These are phyloP conservation scores for Aegilops bicornis DNA, from an alignment of 176 grass and related monocot genomes.

Conservation along the genomic window DNA sequence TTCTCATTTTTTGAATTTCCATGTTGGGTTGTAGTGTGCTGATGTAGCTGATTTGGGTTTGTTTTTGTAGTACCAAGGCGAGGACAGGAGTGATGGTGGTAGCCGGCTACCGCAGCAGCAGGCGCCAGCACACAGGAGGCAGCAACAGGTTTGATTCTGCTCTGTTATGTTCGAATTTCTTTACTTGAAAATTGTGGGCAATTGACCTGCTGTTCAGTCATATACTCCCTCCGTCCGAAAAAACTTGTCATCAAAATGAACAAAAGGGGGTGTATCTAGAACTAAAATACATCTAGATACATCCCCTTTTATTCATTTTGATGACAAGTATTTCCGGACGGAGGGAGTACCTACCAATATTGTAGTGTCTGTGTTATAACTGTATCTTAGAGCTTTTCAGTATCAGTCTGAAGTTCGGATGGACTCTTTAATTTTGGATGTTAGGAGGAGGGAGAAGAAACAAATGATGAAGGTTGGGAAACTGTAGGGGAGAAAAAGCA, in stretches of 20 bases:
- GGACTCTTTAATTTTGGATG: constrained; percentile 32
- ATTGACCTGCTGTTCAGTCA: not conserved
- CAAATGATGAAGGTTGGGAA: constrained; percentile 59
- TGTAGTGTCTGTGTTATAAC: not conserved
- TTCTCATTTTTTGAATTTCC: not conserved
- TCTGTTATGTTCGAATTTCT: not conserved
- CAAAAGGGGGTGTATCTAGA: too few species aligned
- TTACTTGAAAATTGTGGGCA: not conserved
- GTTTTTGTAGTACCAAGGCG: constrained; percentile 15
- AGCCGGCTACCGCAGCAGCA: constrained; percentile 1
- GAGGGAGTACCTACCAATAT: not conserved
- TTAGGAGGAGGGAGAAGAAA: constrained; percentile 40
- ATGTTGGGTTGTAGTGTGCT: not conserved
- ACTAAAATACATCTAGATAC: too few species aligned
- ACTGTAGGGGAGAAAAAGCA: constrained; percentile 56
- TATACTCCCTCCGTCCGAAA: too few species aligned
- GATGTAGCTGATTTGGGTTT: not conserved
- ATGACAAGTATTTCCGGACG: too few species aligned
- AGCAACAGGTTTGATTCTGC: constrained; percentile 40
- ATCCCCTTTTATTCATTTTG: too few species aligned
- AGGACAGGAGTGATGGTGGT: not conserved
- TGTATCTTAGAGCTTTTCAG: constrained; percentile 15
- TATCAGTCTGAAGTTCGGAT: not conserved
- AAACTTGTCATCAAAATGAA: too few species aligned
- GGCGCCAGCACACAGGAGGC: constrained; percentile 22